A percentile compares a stretch with the other conserved stretches of the same genome.
phyloP scores from a whole-genome alignment of 345 rosid species.

The Salix exigua region DNA sequence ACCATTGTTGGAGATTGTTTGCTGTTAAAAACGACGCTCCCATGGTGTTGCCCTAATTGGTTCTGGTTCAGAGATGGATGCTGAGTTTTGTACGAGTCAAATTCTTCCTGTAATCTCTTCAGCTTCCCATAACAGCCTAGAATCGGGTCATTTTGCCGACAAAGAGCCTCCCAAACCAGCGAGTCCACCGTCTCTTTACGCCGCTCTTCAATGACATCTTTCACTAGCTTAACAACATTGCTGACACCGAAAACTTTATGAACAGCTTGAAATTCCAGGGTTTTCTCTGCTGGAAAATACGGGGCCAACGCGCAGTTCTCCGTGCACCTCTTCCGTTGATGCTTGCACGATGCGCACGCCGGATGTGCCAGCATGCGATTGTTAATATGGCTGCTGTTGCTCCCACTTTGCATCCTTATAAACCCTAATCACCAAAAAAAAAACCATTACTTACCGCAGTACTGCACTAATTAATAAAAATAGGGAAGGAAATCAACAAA shows the following conservation, averaged over 20 bases:
- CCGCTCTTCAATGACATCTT: conserved; percentile 41
- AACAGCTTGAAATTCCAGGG: conserved; percentile 46
- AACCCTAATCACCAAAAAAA: neutral
- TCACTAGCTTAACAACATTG: conserved; percentile 53
- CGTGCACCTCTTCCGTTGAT: conserved; percentile 51
- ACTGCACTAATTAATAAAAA: neutral
- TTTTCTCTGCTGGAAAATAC: conserved; percentile 42
- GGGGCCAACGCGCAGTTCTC: conserved; percentile 46
- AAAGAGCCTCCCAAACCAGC: conserved; percentile 72
- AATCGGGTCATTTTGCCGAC: conserved; percentile 62
- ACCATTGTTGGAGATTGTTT: neutral
- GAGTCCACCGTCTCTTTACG: conserved; percentile 51
- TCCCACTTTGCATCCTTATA: conserved; percentile 31
- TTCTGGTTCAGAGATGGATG: conserved; percentile 9
- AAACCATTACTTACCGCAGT: too few relatives aligned
- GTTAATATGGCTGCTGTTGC: neutral
- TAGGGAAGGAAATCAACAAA: neutral
- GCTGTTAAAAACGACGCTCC: neutral
- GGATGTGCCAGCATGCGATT: conserved; percentile 20
- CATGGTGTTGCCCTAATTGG: conserved; percentile 9
- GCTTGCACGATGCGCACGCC: conserved; percentile 72
- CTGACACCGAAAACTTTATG: conserved; percentile 53
- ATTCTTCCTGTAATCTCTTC: conserved; percentile 47
- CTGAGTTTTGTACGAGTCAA: conserved; percentile 37
- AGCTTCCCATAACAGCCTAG: conserved; percentile 63